Evolutionary conservation across 441 rosid species (phyloP).

Genomic region (Codiaeum variegatum): DNA sequence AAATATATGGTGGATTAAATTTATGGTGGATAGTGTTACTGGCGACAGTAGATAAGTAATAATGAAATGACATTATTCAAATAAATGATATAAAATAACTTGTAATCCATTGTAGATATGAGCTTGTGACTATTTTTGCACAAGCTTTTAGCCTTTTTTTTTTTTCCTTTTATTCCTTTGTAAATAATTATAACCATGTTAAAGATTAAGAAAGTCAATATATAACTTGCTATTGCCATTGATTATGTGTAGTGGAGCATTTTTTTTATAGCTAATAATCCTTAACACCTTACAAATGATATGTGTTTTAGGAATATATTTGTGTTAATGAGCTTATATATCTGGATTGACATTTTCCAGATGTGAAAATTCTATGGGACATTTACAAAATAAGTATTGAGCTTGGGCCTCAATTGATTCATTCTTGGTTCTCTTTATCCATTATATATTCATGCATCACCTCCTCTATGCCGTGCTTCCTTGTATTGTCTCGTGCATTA

Average conservation of each 20-base stretch:
- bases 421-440: too few species aligned
- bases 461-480: too few species aligned
- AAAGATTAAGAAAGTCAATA: not conserved
- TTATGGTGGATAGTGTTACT: conserved; percentile 3
- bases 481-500: too few species aligned
- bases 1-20: conserved; percentile 16
- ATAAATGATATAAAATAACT: not conserved
- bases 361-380: not conserved
- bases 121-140: not conserved
- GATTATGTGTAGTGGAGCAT: not conserved
- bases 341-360: not conserved
- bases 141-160: not conserved
- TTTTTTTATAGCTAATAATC: not conserved
- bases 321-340: not conserved
- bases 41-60: conserved; percentile 5
- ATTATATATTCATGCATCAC: too few species aligned
- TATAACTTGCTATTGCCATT: not conserved
- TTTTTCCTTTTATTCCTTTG: not conserved
- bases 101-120: not conserved
- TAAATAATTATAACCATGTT: not conserved
- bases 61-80: not conserved
- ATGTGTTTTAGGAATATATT: not conserved
- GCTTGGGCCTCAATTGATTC: too few species aligned
- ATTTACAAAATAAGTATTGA: too few species aligned
- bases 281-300: not conserved